A percentile compares a stretch with the other conserved stretches of the same genome.
Evolutionary conservation across 345 rosid genomes (phyloP).

Genomic region (Xanthoceras sorbifolium): DNA sequence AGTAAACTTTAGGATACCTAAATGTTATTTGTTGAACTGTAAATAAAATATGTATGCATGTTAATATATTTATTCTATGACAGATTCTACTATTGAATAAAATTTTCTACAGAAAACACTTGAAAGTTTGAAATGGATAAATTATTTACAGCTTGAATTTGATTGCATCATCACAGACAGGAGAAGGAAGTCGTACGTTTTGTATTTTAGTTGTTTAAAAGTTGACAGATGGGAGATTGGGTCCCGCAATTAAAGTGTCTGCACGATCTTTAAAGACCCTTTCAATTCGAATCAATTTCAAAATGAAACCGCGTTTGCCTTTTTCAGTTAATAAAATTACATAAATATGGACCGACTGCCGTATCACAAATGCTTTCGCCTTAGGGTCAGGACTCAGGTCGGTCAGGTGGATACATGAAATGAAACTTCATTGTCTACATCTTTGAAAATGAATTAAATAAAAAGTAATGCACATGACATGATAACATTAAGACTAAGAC

Average conservation of each 20-base stretch:
- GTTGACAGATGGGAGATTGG: constrained; percentile 5
- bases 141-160: no score
- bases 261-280: constrained; percentile 15
- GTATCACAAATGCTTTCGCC: neutral
- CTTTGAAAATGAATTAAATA: neutral
- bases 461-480: neutral
- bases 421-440: neutral
- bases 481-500: neutral
- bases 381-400: no score
- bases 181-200: neutral
- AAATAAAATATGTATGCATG: no score
- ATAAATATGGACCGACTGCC: neutral
- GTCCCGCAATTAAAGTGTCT: neutral
- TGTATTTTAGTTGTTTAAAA: constrained; percentile 7
- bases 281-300: constrained; percentile 9
- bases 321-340: no score
- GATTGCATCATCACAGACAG: no score
- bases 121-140: no score
- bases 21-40: no score
- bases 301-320: constrained; percentile 19
- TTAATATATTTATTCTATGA: no score
- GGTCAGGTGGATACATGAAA: neutral
- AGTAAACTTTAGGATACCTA: no score
- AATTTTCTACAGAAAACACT: no score
- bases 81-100: no score